phyloP scores from a whole-genome alignment of 768 basidiomycete species.

The Paxillus involutus region DNA sequence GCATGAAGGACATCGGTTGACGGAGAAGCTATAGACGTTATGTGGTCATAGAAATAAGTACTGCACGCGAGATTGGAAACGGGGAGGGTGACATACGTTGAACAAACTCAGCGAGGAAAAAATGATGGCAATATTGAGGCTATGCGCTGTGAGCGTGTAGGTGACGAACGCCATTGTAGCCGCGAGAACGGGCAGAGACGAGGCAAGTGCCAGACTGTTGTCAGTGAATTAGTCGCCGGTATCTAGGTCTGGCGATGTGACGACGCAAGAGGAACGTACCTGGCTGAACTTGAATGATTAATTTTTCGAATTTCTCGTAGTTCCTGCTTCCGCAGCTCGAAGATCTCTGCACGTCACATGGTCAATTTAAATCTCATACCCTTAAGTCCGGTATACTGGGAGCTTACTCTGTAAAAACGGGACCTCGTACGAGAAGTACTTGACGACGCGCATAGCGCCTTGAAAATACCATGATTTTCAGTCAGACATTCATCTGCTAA shows the following conservation, averaged over 20 bases:
- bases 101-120: slow-evolving; percentile 67
- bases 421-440: slow-evolving; percentile 72
- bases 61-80: too few species aligned
- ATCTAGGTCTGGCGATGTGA: not conserved
- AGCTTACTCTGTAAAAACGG: slow-evolving; percentile 63
- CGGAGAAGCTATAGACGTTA: slow-evolving; percentile 48
- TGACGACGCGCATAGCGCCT: slow-evolving; percentile 72
- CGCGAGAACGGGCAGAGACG: slow-evolving; percentile 61
- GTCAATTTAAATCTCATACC: not conserved
- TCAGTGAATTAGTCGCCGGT: slow-evolving; percentile 2
- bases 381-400: not conserved
- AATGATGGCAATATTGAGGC: slow-evolving; percentile 64
- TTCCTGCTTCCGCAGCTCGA: slow-evolving; percentile 52
- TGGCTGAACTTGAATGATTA: slow-evolving; percentile 59
- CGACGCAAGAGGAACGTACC: slow-evolving; percentile 37
- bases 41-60: not conserved
- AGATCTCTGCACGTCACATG: slow-evolving; percentile 44
- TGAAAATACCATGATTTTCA: too few species aligned
- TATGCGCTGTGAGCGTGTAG: slow-evolving; percentile 53
- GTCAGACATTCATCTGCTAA: too few species aligned
- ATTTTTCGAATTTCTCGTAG: slow-evolving; percentile 56
- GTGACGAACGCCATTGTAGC: slow-evolving; percentile 67
- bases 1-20: slow-evolving; percentile 69
- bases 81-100: slow-evolving; percentile 34
- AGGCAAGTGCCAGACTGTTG: slow-evolving; percentile 50